Percentiles rank a stretch among this genome's conserved stretches.
Conservation (phyloP, 345 rosid species). For the Ailanthus altissimus region DNA sequence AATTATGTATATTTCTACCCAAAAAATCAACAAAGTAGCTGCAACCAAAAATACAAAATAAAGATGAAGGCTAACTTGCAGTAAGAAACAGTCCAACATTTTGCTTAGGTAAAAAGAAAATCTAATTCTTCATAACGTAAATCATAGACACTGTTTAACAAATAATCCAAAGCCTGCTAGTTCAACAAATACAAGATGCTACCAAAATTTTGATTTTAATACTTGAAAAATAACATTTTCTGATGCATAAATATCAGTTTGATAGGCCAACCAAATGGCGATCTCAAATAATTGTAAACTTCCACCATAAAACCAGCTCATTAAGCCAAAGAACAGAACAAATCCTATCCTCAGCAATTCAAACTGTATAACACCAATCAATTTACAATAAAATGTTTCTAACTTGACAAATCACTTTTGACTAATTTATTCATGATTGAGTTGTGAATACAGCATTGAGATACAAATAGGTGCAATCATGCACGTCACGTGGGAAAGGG, state of each 20-base stretch:
- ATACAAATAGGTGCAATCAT: slow-evolving; percentile 29
- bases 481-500: slow-evolving; percentile 19
- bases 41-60: neutral
- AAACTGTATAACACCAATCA: slow-evolving; percentile 1
- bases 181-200: neutral
- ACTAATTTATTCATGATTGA: slow-evolving; percentile 37
- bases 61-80: neutral
- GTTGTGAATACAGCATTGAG: slow-evolving; percentile 32
- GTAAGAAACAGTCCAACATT: neutral
- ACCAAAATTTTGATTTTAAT: too few relatives aligned
- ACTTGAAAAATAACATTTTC: neutral
- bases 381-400: slow-evolving; percentile 11
- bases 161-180: neutral
- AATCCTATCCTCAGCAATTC: slow-evolving; percentile 9
- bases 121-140: neutral
- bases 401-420: slow-evolving; percentile 25
- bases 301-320: neutral
- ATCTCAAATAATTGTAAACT: slow-evolving; percentile 2
- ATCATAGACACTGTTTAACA: neutral
- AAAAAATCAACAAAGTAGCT: neutral
- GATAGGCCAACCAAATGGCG: slow-evolving; percentile 3
- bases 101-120: neutral
- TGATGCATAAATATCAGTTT: neutral
- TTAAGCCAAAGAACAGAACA: slow-evolving; percentile 9
- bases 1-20: neutral